A percentile compares a stretch with the other conserved stretches of the same genome.
These are phyloP conservation scores for Neonectria sp. DNA, from an alignment of 2,329 filamentous ascomycete genomes.

Conservation along the genomic window DNA sequence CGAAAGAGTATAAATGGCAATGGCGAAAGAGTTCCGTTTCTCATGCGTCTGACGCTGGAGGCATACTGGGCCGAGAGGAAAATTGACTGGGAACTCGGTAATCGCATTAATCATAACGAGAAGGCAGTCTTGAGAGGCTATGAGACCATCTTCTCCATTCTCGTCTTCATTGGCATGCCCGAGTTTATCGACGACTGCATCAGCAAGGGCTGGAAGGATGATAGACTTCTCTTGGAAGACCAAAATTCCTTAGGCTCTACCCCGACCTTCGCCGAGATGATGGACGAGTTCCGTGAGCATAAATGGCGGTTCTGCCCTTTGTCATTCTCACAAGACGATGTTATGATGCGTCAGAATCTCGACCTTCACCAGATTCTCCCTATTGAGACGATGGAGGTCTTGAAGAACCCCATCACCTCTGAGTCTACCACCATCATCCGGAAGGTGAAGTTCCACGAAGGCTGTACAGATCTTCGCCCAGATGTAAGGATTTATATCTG, in stretches of 20 bases:
- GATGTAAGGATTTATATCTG: neutral
- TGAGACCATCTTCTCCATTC: constrained; percentile 34
- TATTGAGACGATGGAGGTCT: neutral
- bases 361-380: constrained; percentile 29
- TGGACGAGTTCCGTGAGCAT: neutral
- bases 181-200: constrained; percentile 18
- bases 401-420: neutral
- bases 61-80: too few species aligned
- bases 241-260: neutral
- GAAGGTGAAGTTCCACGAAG: constrained; percentile 15
- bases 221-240: constrained; percentile 19
- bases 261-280: neutral
- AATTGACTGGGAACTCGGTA: too few species aligned
- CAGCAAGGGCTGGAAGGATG: constrained; percentile 5
- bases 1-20: too few species aligned
- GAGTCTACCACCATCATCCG: constrained; percentile 8
- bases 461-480: constrained; percentile 8
- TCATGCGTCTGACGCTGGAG: too few species aligned
- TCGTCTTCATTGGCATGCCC: constrained; percentile 21
- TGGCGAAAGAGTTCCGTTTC: too few species aligned
- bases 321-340: neutral
- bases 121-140: constrained; percentile 1
- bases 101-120: too few species aligned
- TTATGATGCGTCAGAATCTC: neutral
- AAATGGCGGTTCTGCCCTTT: constrained; percentile 37